phyloP scores from a whole-genome alignment of 2,329 filamentous ascomycete genomes.

The Verticillium klebahnii region DNA sequence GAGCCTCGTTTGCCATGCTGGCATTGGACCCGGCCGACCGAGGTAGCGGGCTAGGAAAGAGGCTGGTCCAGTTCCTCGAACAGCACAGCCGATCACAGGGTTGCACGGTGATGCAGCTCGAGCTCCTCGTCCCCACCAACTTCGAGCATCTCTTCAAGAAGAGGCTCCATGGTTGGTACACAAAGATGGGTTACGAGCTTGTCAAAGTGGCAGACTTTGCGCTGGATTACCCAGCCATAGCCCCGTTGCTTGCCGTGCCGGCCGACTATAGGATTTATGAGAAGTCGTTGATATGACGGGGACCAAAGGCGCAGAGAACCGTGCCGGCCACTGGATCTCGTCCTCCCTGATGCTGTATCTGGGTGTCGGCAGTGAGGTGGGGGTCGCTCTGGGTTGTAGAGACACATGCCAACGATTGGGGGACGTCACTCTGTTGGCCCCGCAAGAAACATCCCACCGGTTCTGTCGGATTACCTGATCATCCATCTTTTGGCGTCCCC shows the following conservation, averaged over 20 bases:
- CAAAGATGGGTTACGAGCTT: background rate
- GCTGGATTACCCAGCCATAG: background rate
- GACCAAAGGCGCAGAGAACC: too few species aligned
- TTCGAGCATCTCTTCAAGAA: background rate
- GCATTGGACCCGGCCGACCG: background rate
- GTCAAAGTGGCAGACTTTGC: background rate
- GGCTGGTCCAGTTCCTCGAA: background rate
- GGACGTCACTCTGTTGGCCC: background rate
- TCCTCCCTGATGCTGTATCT: too few species aligned
- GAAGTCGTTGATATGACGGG: background rate
- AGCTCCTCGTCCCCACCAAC: background rate
- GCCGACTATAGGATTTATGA: background rate
- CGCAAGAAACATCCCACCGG: background rate
- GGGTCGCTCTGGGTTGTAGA: too few species aligned
- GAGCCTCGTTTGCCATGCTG: background rate
- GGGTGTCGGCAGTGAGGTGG: too few species aligned
- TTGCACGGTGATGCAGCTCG: background rate
- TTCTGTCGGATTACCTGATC: background rate
- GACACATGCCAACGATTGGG: background rate
- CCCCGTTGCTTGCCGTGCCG: background rate
- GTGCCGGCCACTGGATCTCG: too few species aligned
- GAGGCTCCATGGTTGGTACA: background rate
- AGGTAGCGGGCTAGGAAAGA: background rate
- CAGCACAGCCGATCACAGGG: background rate
- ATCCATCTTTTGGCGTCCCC: background rate